Base-by-base conservation (phyloP, 352 stramenopile genomes). In the Pythium scleroteichum region DNA sequence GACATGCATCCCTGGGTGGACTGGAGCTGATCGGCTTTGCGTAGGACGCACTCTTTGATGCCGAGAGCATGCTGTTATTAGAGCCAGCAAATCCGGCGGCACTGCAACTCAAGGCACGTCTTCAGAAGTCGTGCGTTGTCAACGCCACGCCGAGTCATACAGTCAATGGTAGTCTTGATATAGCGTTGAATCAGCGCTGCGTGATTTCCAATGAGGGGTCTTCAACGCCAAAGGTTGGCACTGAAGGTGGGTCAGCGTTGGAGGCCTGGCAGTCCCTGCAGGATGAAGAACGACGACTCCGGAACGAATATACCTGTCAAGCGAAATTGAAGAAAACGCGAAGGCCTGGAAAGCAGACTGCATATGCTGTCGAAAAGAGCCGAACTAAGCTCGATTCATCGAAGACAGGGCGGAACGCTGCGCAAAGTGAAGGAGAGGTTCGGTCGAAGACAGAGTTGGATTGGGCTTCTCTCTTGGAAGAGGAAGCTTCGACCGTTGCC, bases 221-320 rank as follows among this genome's bases (percentile, higher is more conserved):
- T 35, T 35, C 29, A 35, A 2, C n/a, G 17, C 22, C 3, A 27
- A 23, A 35, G 2, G 27, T 19, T 1, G n/a, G 22, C 20, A 20
- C 19, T 19, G 10, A 40, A 41, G 9, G 8, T 27, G 24, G n/a
- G 32, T 40, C 42, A 1, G 59, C 58, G 2, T 4, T 40, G 19
- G 60, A 66, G 39, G 76, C 61, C 2, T 93, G 83, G 81, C 55
- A 66, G 23, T 54, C 65, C 7, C 57, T 93, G 7, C 83, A 91
- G 59, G 72, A 73, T 7, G 78, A 83, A 32, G 84, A 92, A 57
- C 42, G 55, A 1, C 62, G 50, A 16, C 49, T 93, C 17, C 68
- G 74, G 9, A 53, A 22, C 9, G 29, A 70, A 48, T 48, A 57
- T 42, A 58, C 59, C 40, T 52, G 64, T 29, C 51, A 47, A 19